phyloP scores from a whole-genome alignment of 257 asterid species.

The Paulownia fortunei region DNA sequence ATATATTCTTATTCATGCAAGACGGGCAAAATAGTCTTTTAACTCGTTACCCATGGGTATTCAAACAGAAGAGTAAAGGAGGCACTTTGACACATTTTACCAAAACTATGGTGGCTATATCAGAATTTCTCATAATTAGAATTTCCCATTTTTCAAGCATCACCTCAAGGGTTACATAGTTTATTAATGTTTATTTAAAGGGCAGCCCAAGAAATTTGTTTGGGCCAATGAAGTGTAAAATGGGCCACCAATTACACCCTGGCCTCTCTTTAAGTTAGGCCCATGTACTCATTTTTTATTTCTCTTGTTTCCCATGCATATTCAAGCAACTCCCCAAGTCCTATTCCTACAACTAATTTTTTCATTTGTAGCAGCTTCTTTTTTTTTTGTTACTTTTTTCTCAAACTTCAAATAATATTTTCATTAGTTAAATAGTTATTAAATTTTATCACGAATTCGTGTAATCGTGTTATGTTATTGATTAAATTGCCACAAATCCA shows the following conservation, averaged over 20 bases:
- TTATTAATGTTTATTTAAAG: neutral
- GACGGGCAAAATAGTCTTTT: neutral
- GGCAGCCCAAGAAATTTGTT: neutral
- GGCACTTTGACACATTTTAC: neutral
- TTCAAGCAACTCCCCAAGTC: too few species aligned
- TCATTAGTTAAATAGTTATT: too few species aligned
- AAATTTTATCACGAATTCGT: too few species aligned
- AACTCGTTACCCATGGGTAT: neutral
- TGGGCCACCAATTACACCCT: neutral
- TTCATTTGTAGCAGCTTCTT: too few species aligned
- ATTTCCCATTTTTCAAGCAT: neutral
- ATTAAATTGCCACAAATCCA: too few species aligned
- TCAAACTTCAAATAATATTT: too few species aligned
- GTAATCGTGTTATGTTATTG: too few species aligned
- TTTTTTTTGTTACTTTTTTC: too few species aligned
- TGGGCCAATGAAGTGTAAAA: neutral
- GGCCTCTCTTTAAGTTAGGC: neutral
- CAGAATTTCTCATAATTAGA: neutral
- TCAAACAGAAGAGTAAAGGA: neutral
- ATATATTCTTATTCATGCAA: too few species aligned
- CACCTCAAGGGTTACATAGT: neutral
- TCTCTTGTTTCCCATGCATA: neutral
- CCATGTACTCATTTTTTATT: neutral
- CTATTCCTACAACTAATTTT: too few species aligned
- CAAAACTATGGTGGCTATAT: neutral